Conservation (phyloP, 73 alveolate species). For the Paramecium sexaurelia region DNA sequence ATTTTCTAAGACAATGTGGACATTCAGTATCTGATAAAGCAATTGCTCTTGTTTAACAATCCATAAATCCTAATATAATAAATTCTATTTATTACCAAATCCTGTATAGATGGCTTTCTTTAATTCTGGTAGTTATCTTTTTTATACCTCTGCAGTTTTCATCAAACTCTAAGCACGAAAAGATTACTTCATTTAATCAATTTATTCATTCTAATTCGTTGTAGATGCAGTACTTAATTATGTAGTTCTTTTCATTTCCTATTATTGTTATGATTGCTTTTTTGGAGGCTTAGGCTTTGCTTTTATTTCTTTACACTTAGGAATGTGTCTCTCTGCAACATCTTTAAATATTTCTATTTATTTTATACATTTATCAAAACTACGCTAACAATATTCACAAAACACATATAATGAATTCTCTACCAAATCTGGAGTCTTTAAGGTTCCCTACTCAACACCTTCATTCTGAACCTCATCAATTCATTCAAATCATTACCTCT, state of each 20-base stretch:
- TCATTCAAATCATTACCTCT: background rate
- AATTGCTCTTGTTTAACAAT: slow-evolving; percentile 41
- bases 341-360: background rate
- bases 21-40: slow-evolving; percentile 47
- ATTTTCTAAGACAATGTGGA: slow-evolving; percentile 70
- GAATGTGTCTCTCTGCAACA: slow-evolving; percentile 74
- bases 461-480: background rate
- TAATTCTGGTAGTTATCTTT: slow-evolving; percentile 3
- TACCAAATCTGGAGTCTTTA: background rate
- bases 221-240: slow-evolving; percentile 12
- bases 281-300: slow-evolving; percentile 71
- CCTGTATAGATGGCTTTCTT: slow-evolving; percentile 1
- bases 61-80: slow-evolving; percentile 5
- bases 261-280: background rate
- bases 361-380: slow-evolving; percentile 26
- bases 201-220: background rate
- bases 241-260: slow-evolving; percentile 12
- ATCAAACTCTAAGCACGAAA: background rate
- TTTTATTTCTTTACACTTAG: slow-evolving; percentile 68
- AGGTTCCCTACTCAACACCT: background rate
- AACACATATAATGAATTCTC: slow-evolving; percentile 27
- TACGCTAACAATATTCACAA: slow-evolving; percentile 64
- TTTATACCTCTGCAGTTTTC: background rate
- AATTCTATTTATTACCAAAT: background rate
- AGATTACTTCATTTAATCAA: background rate